Evolutionary conservation across 108 stramenopile species (phyloP).

Genomic region (Nitzschia sp.): DNA sequence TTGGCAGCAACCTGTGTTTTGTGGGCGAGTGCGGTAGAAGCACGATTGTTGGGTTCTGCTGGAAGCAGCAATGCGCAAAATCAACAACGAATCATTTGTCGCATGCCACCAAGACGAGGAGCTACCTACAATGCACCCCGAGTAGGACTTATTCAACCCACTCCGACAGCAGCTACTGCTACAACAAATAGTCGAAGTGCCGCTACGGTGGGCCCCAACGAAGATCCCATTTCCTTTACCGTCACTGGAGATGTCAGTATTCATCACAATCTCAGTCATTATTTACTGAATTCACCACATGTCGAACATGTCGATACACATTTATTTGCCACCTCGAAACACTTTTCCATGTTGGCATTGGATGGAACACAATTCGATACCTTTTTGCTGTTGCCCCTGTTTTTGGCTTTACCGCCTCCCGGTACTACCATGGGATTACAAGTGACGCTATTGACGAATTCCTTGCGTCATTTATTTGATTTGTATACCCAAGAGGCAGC

Average conservation of each 20-base stretch:
- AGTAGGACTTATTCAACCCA: slow-evolving; percentile 82
- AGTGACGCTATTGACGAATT: slow-evolving; percentile 40
- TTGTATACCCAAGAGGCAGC: slow-evolving; percentile 56
- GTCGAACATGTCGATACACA: slow-evolving; percentile 36
- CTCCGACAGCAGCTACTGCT: slow-evolving; percentile 26
- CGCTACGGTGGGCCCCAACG: background rate
- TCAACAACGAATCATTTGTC: slow-evolving; percentile 50
- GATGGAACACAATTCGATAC: slow-evolving; percentile 39
- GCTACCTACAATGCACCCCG: slow-evolving; percentile 69
- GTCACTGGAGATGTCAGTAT: slow-evolving; percentile 46
- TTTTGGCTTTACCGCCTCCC: slow-evolving; percentile 66
- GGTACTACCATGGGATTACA: slow-evolving; percentile 57
- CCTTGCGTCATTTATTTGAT: slow-evolving; percentile 63
- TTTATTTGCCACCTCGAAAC: slow-evolving; percentile 23
- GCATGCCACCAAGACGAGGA: slow-evolving; percentile 52
- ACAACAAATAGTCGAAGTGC: background rate
- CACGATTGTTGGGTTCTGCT: slow-evolving; percentile 16
- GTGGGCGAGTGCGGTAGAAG: slow-evolving; percentile 37
- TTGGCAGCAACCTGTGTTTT: slow-evolving; percentile 34
- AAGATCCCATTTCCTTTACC: slow-evolving; percentile 39
- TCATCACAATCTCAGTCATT: slow-evolving; percentile 45
- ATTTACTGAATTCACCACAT: slow-evolving; percentile 36
- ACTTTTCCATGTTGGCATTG: slow-evolving; percentile 40
- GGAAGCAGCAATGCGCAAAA: background rate
- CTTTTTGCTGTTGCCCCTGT: slow-evolving; percentile 67